A percentile compares a stretch with the other conserved stretches of the same genome.
phyloP scores from a whole-genome alignment of 345 rosid species.

The Orychophragmus violaceus region DNA sequence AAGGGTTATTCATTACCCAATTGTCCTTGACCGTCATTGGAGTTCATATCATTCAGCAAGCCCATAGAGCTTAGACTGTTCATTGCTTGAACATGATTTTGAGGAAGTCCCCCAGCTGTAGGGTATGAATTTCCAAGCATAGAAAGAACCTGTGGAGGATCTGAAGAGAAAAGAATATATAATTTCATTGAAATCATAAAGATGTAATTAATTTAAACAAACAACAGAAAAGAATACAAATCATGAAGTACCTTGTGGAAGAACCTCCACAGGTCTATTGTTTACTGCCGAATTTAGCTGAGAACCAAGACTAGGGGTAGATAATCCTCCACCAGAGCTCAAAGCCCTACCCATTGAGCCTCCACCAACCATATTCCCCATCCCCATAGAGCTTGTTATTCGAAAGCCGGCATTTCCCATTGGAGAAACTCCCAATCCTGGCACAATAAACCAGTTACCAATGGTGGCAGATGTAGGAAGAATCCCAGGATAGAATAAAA shows the following conservation, averaged over 20 bases:
- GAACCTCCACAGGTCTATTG: slow-evolving; percentile 73
- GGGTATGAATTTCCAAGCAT: slow-evolving; percentile 74
- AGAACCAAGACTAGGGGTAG: slow-evolving; percentile 75
- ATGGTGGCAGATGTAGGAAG: slow-evolving; percentile 57
- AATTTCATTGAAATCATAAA: background rate
- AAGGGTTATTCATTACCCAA: slow-evolving; percentile 40
- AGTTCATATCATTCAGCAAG: slow-evolving; percentile 70
- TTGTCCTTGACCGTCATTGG: slow-evolving; percentile 93
- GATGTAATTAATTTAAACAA: background rate
- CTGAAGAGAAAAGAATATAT: slow-evolving; percentile 44
- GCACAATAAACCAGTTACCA: slow-evolving; percentile 60
- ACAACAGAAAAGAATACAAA: background rate
- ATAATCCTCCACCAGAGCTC: slow-evolving; percentile 73
- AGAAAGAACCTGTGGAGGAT: slow-evolving; percentile 78
- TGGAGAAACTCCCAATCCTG: slow-evolving; percentile 88
- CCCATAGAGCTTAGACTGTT: slow-evolving; percentile 80
- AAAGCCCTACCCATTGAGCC: slow-evolving; percentile 79
- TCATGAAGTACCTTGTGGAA: slow-evolving; percentile 67
- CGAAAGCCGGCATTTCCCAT: slow-evolving; percentile 82
- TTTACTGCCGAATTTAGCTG: slow-evolving; percentile 63
- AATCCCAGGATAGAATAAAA: too few relatives aligned
- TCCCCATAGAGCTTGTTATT: slow-evolving; percentile 75
- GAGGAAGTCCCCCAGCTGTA: slow-evolving; percentile 71
- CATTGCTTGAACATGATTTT: slow-evolving; percentile 74
- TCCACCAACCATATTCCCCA: slow-evolving; percentile 86